Base-by-base conservation (phyloP, 73 alveolate genomes). In the Breviolum minutum region DNA sequence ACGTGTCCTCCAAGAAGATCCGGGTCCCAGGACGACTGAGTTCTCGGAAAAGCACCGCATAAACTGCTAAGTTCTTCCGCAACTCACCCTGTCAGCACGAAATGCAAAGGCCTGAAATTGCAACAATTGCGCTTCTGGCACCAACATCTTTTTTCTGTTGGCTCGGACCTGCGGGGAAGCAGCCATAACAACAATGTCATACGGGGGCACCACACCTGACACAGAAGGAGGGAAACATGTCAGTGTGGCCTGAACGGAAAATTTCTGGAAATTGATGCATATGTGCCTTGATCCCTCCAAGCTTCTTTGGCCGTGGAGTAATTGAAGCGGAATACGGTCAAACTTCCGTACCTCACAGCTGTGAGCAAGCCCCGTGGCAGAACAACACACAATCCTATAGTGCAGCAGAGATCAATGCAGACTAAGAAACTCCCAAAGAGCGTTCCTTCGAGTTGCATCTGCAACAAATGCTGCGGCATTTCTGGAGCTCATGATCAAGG, bases 111-210 rank as follows among this genome's bases (percentile, higher is more conserved):
- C 63, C 86, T 27, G 86, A 16, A 48, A 26, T 16, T 82, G 91
- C 48, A 27, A 14, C 91, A 30, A 27, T 40, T 20, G 86, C n/a
- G 63, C 19, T 9, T 9, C n/a, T 27, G 40, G 30, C 62, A 77
- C 24, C 86, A 9, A 27, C 86, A 29, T 11, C 86, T 8, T 1
- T 12, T 7, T 11, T 12, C 71, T 14, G 54, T 17, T 19, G 22
- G 95, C n/a, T n/a, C n/a, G n/a, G n/a, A n/a, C 95, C 98, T 92
- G 98, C 66, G 98, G 98, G 26, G 98, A 80, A 7, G 98, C 86
- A 7, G 91, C 98, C 98, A 92, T 92, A 62, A 76, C 98, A 40
- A 92, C 80, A 26, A 92, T 69, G 66, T 92, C 98, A n/a, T 92
- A 92, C 16, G 98, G 98, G 0, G 98, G 98, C 90, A 92, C 61